phyloP scores from a whole-genome alignment of 2,329 filamentous ascomycete species.

The Calonectria multiphialidica region DNA sequence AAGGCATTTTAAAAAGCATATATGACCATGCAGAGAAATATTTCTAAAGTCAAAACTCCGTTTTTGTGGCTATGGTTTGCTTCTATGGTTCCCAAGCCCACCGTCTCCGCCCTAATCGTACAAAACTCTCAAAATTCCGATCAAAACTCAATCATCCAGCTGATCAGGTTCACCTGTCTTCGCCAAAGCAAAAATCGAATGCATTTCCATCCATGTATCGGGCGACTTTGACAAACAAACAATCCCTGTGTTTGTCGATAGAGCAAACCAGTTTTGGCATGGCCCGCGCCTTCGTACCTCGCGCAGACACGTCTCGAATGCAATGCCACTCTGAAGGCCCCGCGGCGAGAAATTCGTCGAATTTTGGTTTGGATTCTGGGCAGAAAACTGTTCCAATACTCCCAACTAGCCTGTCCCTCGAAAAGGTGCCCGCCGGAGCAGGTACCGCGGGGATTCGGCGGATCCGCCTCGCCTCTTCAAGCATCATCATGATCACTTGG shows the following conservation, averaged over 20 bases:
- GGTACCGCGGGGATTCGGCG: neutral
- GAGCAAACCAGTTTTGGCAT: neutral
- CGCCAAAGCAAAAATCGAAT: neutral
- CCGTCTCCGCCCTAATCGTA: no score
- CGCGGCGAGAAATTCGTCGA: neutral
- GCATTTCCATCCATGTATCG: neutral
- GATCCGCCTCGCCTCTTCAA: neutral
- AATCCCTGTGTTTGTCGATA: neutral
- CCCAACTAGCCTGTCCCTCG: neutral
- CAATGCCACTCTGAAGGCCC: neutral
- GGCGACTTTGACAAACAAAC: neutral
- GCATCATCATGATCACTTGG: neutral
- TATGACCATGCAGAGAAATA: no score
- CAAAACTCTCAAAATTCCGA: no score
- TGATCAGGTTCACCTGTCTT: neutral
- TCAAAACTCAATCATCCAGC: no score
- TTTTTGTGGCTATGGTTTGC: no score
- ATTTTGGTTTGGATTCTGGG: neutral
- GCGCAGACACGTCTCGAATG: neutral
- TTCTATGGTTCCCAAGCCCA: no score
- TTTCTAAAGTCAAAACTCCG: no score
- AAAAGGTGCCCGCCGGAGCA: neutral
- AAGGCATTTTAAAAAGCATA: no score
- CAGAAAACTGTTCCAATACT: neutral
- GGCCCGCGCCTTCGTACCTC: neutral